These are phyloP conservation scores for Picochlorum sp. DNA, from an alignment of 139 green algal genomes.

Conservation along the genomic window DNA sequence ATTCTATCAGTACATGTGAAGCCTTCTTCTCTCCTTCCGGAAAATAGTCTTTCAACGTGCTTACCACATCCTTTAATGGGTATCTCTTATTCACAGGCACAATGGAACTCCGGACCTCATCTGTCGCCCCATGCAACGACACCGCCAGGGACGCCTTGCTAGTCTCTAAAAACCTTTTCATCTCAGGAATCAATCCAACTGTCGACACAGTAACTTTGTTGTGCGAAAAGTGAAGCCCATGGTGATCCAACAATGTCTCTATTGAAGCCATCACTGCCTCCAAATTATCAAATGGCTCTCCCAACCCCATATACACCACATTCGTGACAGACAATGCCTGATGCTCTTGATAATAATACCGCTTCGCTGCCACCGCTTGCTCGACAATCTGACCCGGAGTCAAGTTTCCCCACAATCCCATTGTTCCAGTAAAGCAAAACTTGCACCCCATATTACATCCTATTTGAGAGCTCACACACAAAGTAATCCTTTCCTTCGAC, in stretches of 20 bases:
- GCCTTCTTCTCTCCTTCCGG: conserved; percentile 21
- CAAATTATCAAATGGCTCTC: conserved; percentile 78
- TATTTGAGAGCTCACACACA: conserved; percentile 67
- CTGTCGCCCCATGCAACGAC: conserved; percentile 84
- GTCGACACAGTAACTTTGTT: conserved; percentile 49
- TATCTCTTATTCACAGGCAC: conserved; percentile 82
- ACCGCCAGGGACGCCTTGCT: conserved; percentile 65
- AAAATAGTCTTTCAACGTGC: conserved; percentile 41
- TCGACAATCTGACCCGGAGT: conserved; percentile 71
- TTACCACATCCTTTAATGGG: conserved; percentile 44
- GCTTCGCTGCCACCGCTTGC: conserved; percentile 55
- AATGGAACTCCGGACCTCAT: conserved; percentile 76
- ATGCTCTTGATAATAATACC: conserved; percentile 2
- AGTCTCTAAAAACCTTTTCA: conserved; percentile 45
- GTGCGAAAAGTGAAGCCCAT: conserved; percentile 61
- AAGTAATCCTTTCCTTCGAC: conserved; percentile 44
- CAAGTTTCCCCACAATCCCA: conserved; percentile 66
- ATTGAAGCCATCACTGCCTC: conserved; percentile 54
- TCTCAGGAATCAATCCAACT: conserved; percentile 72
- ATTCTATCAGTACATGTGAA: conserved; percentile 76
- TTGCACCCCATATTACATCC: conserved; percentile 74
- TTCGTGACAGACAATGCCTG: conserved; percentile 46
- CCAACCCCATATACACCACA: conserved; percentile 84
- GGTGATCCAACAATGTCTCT: conserved; percentile 53
- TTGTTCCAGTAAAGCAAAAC: conserved; percentile 75